phyloP scores from a whole-genome alignment of 2,329 filamentous ascomycete species.

The Colletotrichum tanaceti region DNA sequence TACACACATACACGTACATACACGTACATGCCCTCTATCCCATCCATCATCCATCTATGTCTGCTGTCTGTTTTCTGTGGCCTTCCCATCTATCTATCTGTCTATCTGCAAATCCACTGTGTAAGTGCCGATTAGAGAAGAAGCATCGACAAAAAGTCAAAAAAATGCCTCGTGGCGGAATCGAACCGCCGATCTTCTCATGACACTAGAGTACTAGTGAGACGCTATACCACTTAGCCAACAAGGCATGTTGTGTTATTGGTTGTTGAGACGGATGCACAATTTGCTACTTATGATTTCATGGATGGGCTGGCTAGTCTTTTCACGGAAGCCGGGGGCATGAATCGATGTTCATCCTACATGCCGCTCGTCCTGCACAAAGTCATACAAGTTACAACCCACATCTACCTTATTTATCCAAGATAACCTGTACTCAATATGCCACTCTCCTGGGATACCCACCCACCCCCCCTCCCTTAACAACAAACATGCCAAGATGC shows the following conservation, averaged over 20 bases:
- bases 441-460: background rate
- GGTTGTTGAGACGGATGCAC: too few relatives aligned
- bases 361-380: background rate
- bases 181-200: slow-evolving; percentile 40
- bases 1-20: too few relatives aligned
- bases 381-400: too few relatives aligned
- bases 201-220: slow-evolving; percentile 34
- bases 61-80: background rate
- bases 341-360: too few relatives aligned
- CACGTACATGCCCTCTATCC: too few relatives aligned
- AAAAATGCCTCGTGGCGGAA: slow-evolving; percentile 30
- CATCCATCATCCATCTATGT: too few relatives aligned
- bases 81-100: too few relatives aligned
- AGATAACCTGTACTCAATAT: background rate
- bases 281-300: too few relatives aligned
- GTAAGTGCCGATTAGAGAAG: background rate
- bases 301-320: too few relatives aligned
- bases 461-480: background rate
- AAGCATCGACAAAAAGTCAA: background rate
- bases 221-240: slow-evolving; percentile 40
- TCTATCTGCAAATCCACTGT: background rate
- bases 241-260: slow-evolving; percentile 15
- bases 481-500: background rate
- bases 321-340: too few relatives aligned
- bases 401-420: too few relatives aligned